phyloP scores from a whole-genome alignment of 2,329 filamentous ascomycete genomes.

The Penicillium sclerotiorum region DNA sequence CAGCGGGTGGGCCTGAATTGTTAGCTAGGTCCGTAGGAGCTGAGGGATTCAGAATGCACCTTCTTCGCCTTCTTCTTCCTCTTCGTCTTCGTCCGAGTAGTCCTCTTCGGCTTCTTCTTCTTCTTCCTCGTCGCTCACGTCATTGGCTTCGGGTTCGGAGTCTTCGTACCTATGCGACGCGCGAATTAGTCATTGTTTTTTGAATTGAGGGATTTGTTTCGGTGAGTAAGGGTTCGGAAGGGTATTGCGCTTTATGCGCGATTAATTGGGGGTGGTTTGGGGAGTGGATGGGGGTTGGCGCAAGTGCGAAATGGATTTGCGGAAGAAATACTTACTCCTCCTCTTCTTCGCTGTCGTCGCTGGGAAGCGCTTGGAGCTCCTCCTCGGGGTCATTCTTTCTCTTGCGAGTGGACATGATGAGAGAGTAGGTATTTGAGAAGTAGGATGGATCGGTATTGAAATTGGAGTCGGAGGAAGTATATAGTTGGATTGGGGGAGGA shows the following conservation, averaged over 20 bases:
- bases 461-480: conserved; percentile 35
- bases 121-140: conserved; percentile 33
- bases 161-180: conserved; percentile 38
- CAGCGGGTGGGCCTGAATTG: conserved; percentile 25
- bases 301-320: background rate
- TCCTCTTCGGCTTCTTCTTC: conserved; percentile 33
- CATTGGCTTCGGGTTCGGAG: conserved; percentile 33
- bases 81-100: conserved; percentile 30
- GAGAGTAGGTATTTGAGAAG: conserved; percentile 40
- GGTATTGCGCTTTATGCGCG: conserved; percentile 7
- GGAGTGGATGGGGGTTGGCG: background rate
- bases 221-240: background rate
- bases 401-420: conserved; percentile 52
- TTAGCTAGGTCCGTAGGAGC: conserved; percentile 3
- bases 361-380: conserved; percentile 52
- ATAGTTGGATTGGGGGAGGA: conserved; percentile 13
- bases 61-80: conserved; percentile 25
- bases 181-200: background rate
- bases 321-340: conserved; percentile 47
- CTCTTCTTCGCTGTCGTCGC: conserved; percentile 54
- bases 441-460: conserved; percentile 34
- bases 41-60: conserved; percentile 17
- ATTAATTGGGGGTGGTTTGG: conserved; percentile 4
- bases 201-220: background rate
- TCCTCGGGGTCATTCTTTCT: conserved; percentile 55